Percentiles rank a stretch among this genome's conserved stretches.
phyloP scores from a whole-genome alignment of 2,329 filamentous ascomycete species.

The Knufia fluminis region DNA sequence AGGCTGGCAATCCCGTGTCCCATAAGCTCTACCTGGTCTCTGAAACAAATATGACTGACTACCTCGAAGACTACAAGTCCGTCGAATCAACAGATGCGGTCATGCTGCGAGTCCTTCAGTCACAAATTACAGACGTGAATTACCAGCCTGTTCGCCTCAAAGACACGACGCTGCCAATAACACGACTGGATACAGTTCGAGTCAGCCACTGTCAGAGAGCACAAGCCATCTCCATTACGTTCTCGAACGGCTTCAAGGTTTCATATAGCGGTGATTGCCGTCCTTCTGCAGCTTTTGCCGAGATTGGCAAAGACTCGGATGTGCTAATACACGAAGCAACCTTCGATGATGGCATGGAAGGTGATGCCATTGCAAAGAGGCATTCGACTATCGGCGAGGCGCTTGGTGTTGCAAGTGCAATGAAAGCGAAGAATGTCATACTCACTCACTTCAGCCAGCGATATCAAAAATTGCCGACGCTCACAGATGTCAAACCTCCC shows the following conservation, averaged over 20 bases:
- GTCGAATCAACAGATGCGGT: conserved; percentile 66
- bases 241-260: conserved; percentile 70
- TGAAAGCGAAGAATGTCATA: conserved; percentile 71
- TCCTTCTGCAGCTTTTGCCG: conserved; percentile 60
- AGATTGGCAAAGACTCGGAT: conserved; percentile 64
- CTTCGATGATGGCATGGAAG: conserved; percentile 74
- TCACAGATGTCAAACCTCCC: conserved; percentile 26
- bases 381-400: conserved; percentile 86
- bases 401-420: conserved; percentile 62
- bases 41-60: conserved; percentile 60
- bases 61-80: conserved; percentile 68
- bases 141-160: conserved; percentile 9
- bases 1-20: conserved; percentile 10
- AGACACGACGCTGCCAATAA: conserved; percentile 13
- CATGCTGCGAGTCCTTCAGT: conserved; percentile 10
- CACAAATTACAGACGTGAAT: conserved; percentile 12
- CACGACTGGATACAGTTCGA: conserved; percentile 52
- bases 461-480: conserved; percentile 65
- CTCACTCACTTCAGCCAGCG: conserved; percentile 94
- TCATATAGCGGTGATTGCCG: conserved; percentile 93
- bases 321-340: conserved; percentile 92
- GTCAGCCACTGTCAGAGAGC: conserved; percentile 76
- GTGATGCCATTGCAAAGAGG: conserved; percentile 76
- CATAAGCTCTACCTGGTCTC: conserved; percentile 55
- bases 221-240: conserved; percentile 67